A percentile compares a stretch with the other conserved stretches of the same genome.
phyloP scores from a whole-genome alignment of 2,329 filamentous ascomycete species.

The Orbilia quercus region DNA sequence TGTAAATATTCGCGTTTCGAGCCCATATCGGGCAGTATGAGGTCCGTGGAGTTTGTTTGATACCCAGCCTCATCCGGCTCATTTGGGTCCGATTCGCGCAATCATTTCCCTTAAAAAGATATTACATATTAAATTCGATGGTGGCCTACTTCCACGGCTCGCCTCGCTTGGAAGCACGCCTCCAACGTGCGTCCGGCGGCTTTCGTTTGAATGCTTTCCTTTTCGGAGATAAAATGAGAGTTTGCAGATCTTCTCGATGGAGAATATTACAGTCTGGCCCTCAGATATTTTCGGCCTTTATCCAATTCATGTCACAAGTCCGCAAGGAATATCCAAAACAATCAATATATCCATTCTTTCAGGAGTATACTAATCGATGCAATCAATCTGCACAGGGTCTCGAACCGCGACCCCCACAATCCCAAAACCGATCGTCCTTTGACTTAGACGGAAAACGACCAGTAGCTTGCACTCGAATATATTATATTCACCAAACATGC shows the following conservation, averaged over 20 bases:
- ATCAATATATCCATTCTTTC: too few relatives aligned
- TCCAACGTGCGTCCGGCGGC: constrained; percentile 10
- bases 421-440: too few relatives aligned
- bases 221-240: constrained; percentile 56
- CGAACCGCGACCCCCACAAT: too few relatives aligned
- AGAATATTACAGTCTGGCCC: not conserved
- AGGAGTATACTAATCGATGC: too few relatives aligned
- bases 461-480: too few relatives aligned
- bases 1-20: constrained; percentile 1
- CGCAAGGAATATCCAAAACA: too few relatives aligned
- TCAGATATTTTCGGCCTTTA: too few relatives aligned
- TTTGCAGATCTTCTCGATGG: constrained; percentile 33
- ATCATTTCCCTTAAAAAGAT: constrained; percentile 48
- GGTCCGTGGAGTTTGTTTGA: constrained; percentile 14
- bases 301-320: too few relatives aligned
- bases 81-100: constrained; percentile 36
- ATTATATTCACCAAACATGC: too few relatives aligned
- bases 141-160: constrained; percentile 32
- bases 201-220: constrained; percentile 50
- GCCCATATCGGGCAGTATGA: constrained; percentile 7
- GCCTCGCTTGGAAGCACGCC: constrained; percentile 34
- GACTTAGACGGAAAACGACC: too few relatives aligned
- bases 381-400: too few relatives aligned
- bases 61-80: constrained; percentile 10
- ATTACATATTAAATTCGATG: too few relatives aligned